Conservation (phyloP, 164 flowering plant genomes). For the Kalanchoe fedtschenkoi region DNA sequence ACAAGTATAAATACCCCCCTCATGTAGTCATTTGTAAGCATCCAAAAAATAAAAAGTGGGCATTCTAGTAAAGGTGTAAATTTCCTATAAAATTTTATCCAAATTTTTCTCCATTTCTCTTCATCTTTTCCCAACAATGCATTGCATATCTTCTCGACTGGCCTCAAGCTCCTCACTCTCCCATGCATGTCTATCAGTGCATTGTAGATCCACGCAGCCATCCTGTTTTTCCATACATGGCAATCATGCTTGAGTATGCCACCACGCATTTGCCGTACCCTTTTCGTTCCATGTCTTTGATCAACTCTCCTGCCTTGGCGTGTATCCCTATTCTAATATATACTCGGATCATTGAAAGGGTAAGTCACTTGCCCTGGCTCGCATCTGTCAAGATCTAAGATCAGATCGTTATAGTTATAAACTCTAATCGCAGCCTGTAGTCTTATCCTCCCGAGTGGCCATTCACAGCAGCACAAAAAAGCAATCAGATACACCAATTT, state of each 20-base stretch:
- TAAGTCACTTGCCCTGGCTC: slow-evolving; percentile 82
- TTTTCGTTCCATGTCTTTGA: slow-evolving; percentile 46
- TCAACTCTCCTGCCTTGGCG: slow-evolving; percentile 37
- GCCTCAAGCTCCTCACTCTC: slow-evolving; percentile 42
- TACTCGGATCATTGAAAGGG: slow-evolving; percentile 41
- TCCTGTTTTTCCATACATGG: slow-evolving; percentile 67
- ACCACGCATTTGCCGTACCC: slow-evolving; percentile 72
- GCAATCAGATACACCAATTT: slow-evolving; percentile 51
- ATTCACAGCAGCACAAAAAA: slow-evolving; percentile 54
- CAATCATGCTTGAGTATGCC: slow-evolving; percentile 73
- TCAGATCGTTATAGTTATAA: slow-evolving; percentile 38
- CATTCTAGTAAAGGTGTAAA: no score
- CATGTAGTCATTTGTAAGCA: no score
- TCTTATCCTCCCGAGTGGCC: slow-evolving; percentile 51
- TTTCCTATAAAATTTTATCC: no score
- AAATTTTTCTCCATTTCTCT: slow-evolving; percentile 74
- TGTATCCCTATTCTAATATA: slow-evolving; percentile 38
- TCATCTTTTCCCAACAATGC: slow-evolving; percentile 76
- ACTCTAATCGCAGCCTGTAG: slow-evolving; percentile 24
- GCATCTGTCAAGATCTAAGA: slow-evolving; percentile 27
- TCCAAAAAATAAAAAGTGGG: no score
- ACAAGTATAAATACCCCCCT: no score
- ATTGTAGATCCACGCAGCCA: slow-evolving; percentile 78
- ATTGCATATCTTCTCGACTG: slow-evolving; percentile 63
- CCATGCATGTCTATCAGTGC: slow-evolving; percentile 68